Evolutionary conservation across 371 early-diverging fungal genomes (phyloP).

Genomic region (Mortierella sp.): DNA sequence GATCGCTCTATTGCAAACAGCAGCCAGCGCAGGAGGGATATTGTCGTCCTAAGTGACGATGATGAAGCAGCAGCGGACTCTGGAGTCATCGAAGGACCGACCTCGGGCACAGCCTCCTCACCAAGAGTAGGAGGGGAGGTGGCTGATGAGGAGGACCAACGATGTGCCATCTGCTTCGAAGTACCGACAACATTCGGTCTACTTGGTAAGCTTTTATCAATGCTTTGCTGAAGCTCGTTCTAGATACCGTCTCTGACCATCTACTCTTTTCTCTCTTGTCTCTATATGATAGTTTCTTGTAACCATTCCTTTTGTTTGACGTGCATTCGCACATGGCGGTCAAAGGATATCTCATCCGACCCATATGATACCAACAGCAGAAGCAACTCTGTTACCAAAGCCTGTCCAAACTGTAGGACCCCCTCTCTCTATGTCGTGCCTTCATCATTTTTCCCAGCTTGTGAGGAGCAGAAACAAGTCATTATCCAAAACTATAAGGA

Average conservation of each 20-base stretch:
- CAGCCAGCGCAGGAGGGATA: not conserved
- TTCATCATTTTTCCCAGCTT: slow-evolving; percentile 52
- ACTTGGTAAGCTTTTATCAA: slow-evolving; percentile 21
- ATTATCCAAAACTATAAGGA: slow-evolving; percentile 54
- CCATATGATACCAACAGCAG: slow-evolving; percentile 11
- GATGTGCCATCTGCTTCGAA: slow-evolving; percentile 50
- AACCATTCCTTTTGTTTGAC: slow-evolving; percentile 53
- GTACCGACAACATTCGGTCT: slow-evolving; percentile 42
- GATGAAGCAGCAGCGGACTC: slow-evolving; percentile 5
- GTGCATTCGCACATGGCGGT: slow-evolving; percentile 56
- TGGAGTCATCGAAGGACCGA: not conserved
- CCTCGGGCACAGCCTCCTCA: not conserved
- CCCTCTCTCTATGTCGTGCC: slow-evolving; percentile 54
- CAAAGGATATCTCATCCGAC: slow-evolving; percentile 36
- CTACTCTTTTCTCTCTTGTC: not conserved
- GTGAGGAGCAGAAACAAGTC: slow-evolving; percentile 44
- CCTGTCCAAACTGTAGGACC: slow-evolving; percentile 56
- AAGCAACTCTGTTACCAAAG: slow-evolving; percentile 41
- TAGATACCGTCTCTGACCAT: not conserved
- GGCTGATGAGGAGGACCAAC: slow-evolving; percentile 24
- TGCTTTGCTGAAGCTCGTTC: not conserved
- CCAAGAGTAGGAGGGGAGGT: not conserved
- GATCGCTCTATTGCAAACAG: slow-evolving; percentile 21
- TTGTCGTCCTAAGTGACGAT: slow-evolving; percentile 6
- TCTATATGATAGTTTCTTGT: slow-evolving; percentile 34